Evolutionary conservation across 2,329 filamentous ascomycete genomes (phyloP).

Genomic region (Cladosporium velox): DNA sequence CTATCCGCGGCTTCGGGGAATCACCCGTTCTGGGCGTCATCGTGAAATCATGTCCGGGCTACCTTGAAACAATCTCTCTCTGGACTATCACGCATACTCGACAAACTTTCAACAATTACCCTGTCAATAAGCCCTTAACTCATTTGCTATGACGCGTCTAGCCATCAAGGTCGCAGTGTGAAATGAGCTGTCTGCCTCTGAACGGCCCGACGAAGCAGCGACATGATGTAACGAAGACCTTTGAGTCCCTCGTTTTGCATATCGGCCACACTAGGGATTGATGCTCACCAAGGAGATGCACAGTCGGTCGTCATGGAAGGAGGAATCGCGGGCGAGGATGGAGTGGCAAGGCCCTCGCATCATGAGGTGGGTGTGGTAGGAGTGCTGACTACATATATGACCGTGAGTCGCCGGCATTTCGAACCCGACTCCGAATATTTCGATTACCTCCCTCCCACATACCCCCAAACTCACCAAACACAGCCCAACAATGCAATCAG

Average conservation of each 20-base stretch:
- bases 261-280: not conserved
- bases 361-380: not conserved
- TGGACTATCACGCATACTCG: not conserved
- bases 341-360: not conserved
- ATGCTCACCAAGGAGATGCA: not conserved
- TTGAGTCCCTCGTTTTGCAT: not conserved
- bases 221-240: not conserved
- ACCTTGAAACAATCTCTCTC: not conserved
- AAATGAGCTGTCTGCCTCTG: not conserved
- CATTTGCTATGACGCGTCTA: not conserved
- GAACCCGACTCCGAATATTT: not conserved
- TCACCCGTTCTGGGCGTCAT: not conserved
- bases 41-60: not conserved
- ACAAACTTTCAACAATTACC: not conserved
- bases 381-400: not conserved
- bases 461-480: too few relatives aligned
- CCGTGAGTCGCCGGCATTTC: not conserved
- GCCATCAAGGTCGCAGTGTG: not conserved
- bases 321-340: not conserved
- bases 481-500: conserved; percentile 28
- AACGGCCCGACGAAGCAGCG: not conserved
- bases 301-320: not conserved
- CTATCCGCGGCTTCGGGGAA: not conserved
- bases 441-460: not conserved
- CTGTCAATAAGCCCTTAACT: not conserved